Conservation (phyloP, 192 early-diverging fungal species). For the Chytriomyces sp. region DNA sequence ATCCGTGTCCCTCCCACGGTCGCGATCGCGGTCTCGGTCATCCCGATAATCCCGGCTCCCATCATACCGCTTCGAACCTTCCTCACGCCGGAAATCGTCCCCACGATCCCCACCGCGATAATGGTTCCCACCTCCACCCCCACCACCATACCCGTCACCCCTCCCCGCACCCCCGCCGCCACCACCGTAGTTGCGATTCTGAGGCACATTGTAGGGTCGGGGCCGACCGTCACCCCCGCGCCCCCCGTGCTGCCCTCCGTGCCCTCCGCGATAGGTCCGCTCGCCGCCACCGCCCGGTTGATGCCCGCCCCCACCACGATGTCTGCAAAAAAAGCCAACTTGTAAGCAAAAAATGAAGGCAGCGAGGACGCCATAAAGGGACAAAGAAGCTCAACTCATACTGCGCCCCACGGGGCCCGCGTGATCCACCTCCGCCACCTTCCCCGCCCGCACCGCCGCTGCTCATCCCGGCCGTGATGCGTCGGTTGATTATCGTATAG, state of each 20-base stretch:
- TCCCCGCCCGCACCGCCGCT: background rate
- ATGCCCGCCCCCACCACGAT: slow-evolving; percentile 45
- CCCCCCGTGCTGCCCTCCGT: slow-evolving; percentile 45
- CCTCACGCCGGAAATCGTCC: background rate
- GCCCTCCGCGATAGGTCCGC: slow-evolving; percentile 43
- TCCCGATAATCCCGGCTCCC: slow-evolving; percentile 15
- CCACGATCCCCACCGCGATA: background rate
- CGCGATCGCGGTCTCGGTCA: slow-evolving; percentile 5
- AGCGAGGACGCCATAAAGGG: too few species aligned
- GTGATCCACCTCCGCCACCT: too few species aligned
- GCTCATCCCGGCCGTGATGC: background rate
- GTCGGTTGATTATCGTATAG: background rate
- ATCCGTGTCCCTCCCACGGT: background rate
- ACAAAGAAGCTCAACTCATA: too few species aligned
- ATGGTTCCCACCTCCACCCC: background rate
- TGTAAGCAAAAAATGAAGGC: too few species aligned
- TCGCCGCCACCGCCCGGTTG: slow-evolving; percentile 53
- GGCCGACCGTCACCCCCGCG: slow-evolving; percentile 37
- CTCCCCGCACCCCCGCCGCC: slow-evolving; percentile 22
- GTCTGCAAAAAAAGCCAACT: too few species aligned
- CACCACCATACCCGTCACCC: slow-evolving; percentile 23
- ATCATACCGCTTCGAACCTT: background rate
- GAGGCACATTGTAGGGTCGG: background rate
- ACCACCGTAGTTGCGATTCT: background rate
- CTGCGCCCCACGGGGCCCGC: too few species aligned